These are phyloP conservation scores for Leishmania turanica DNA, from an alignment of 208 protist genomes.

Conservation along the genomic window DNA sequence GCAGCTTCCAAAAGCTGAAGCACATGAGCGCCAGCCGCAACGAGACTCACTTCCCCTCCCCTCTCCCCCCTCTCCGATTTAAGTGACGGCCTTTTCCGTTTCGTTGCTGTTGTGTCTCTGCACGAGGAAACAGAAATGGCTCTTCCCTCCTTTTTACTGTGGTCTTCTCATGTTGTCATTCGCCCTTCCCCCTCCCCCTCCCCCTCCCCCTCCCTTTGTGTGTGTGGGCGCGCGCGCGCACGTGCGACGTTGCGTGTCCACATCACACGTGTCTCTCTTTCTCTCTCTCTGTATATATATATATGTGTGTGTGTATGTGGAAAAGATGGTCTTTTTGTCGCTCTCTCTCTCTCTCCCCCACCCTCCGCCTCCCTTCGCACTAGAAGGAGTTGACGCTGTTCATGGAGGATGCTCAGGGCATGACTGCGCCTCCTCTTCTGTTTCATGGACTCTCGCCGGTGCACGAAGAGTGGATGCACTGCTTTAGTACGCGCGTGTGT, in stretches of 20 bases:
- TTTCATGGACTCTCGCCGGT: neutral
- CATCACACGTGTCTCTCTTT: too few relatives aligned
- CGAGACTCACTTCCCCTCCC: neutral
- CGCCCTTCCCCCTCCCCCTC: neutral
- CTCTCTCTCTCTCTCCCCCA: neutral
- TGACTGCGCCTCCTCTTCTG: neutral
- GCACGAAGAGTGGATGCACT: neutral
- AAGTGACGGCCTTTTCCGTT: neutral
- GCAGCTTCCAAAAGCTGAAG: neutral
- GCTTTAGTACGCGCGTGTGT: neutral
- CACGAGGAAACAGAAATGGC: neutral
- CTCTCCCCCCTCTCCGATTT: neutral
- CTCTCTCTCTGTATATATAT: neutral
- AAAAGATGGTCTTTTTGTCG: neutral
- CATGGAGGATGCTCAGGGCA: neutral
- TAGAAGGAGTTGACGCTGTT: neutral
- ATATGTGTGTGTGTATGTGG: neutral
- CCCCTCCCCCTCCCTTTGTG: neutral
- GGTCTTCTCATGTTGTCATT: neutral
- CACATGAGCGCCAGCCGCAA: neutral
- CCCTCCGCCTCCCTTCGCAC: neutral
- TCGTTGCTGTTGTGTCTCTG: neutral
- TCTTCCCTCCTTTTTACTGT: neutral
- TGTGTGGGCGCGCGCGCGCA: too few relatives aligned
- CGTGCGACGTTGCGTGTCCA: too few relatives aligned